These are phyloP conservation scores for Akanthomyces lecanii DNA, from an alignment of 2,329 filamentous ascomycete species.

Conservation along the genomic window DNA sequence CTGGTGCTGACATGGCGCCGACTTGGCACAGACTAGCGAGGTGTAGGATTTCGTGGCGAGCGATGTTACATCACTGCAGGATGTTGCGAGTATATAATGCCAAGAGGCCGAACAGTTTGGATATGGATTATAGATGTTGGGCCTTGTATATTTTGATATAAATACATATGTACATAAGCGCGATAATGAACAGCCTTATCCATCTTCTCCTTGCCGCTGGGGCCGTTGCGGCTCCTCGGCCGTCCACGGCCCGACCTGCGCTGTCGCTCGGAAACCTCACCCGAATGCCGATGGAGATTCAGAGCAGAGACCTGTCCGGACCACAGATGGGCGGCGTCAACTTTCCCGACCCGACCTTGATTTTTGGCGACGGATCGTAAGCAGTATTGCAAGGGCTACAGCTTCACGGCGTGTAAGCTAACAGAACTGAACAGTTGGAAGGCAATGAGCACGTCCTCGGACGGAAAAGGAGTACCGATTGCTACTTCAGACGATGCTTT, in stretches of 20 bases:
- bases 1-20: background rate
- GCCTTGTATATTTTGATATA: background rate
- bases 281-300: background rate
- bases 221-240: background rate
- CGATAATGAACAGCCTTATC: background rate
- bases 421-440: conserved; percentile 10
- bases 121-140: no score
- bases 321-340: conserved; percentile 6
- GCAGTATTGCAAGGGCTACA: background rate
- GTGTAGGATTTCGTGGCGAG: background rate
- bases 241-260: background rate
- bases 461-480: conserved; percentile 14
- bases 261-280: conserved; percentile 12
- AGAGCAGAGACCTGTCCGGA: conserved; percentile 3
- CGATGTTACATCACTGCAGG: background rate
- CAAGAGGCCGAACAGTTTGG: background rate
- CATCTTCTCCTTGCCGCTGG: background rate
- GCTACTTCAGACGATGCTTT: conserved; percentile 10
- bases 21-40: conserved; percentile 1
- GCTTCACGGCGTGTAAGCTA: background rate
- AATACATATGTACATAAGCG: background rate
- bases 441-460: conserved; percentile 13
- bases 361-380: conserved; percentile 16
- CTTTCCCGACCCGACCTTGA: conserved; percentile 14
- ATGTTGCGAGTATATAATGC: background rate